These are phyloP conservation scores for Trichothecium sympodiale DNA, from an alignment of 2,329 filamentous ascomycete species.

Conservation along the genomic window DNA sequence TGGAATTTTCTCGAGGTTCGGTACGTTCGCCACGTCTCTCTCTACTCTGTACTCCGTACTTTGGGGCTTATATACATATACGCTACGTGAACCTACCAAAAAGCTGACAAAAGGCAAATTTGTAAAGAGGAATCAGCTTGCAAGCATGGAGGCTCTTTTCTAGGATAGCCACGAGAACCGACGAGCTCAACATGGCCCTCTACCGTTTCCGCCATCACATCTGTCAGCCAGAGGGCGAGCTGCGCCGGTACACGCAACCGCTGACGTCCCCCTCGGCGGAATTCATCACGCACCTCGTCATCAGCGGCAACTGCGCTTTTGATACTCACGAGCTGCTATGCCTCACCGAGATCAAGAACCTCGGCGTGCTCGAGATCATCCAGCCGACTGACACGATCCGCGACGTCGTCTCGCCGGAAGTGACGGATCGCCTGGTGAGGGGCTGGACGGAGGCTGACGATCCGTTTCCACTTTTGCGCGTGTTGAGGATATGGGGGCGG, in stretches of 20 bases:
- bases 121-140: constrained; percentile 21
- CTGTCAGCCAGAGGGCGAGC: constrained; percentile 20
- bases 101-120: constrained; percentile 2
- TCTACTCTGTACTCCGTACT: no score
- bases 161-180: constrained; percentile 17
- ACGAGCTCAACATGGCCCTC: constrained; percentile 23
- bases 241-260: constrained; percentile 25
- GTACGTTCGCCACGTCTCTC: constrained; percentile 17
- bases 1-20: constrained; percentile 29
- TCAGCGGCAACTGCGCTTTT: constrained; percentile 25
- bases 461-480: constrained; percentile 34
- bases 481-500: constrained; percentile 34
- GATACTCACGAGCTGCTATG: constrained; percentile 25
- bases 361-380: constrained; percentile 36
- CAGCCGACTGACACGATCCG: constrained; percentile 20
- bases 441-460: constrained; percentile 29
- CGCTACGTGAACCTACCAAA: background rate
- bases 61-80: no score
- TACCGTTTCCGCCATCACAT: constrained; percentile 29
- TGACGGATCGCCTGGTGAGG: constrained; percentile 33
- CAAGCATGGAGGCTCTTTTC: constrained; percentile 30
- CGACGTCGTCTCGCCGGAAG: constrained; percentile 18
- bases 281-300: constrained; percentile 29
- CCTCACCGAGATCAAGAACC: constrained; percentile 30
- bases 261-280: constrained; percentile 23